phyloP scores from a whole-genome alignment of 768 basidiomycete genomes.

The Phylloporus sp. region DNA sequence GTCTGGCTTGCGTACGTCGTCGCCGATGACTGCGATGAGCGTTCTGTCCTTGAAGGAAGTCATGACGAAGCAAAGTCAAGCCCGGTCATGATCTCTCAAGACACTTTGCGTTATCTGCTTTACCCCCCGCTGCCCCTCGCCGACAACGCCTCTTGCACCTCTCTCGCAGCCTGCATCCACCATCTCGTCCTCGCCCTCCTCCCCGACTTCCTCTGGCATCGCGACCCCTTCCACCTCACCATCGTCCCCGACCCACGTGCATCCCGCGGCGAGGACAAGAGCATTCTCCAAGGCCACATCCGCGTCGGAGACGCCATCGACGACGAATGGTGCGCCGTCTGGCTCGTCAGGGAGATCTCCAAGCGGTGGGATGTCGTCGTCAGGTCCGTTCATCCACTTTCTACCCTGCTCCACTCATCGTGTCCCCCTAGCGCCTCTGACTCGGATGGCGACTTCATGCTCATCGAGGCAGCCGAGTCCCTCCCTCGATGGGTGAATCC shows the following conservation, averaged over 20 bases:
- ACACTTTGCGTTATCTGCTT: slow-evolving; percentile 74
- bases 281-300: slow-evolving; percentile 76
- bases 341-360: slow-evolving; percentile 77
- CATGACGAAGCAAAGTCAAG: slow-evolving; percentile 38
- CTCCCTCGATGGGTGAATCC: slow-evolving; percentile 91
- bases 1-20: slow-evolving; percentile 66
- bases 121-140: slow-evolving; percentile 52
- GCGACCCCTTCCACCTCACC: slow-evolving; percentile 77
- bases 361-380: slow-evolving; percentile 75
- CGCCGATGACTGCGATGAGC: slow-evolving; percentile 93
- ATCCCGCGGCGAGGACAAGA: slow-evolving; percentile 31
- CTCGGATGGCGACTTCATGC: slow-evolving; percentile 90
- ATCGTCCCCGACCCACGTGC: slow-evolving; percentile 45
- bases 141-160: slow-evolving; percentile 57
- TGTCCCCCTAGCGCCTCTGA: slow-evolving; percentile 50
- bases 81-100: slow-evolving; percentile 80
- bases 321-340: slow-evolving; percentile 95
- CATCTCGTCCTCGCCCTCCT: slow-evolving; percentile 51
- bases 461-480: slow-evolving; percentile 92
- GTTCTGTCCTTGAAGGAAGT: slow-evolving; percentile 74
- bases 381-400: slow-evolving; percentile 47
- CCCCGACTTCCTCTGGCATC: slow-evolving; percentile 72
- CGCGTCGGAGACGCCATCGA: slow-evolving; percentile 95
- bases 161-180: slow-evolving; percentile 65
- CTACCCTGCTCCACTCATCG: slow-evolving; percentile 1